Evolutionary conservation across 306 rosid genomes (phyloP).

Genomic region (Carpinus viminea): DNA sequence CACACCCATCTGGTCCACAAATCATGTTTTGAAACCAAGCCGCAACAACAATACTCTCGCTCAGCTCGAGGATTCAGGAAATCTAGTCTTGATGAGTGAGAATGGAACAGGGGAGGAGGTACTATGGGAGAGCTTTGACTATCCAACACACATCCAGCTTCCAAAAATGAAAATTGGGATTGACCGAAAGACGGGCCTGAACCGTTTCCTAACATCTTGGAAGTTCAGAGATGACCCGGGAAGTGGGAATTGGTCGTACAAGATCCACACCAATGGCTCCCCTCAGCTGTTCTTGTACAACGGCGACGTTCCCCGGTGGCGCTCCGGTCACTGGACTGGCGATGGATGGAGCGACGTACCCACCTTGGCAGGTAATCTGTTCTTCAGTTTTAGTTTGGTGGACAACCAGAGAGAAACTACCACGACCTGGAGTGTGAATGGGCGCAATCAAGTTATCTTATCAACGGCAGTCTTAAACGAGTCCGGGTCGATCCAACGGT

Average conservation of each 20-base stretch:
- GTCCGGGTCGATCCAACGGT: neutral
- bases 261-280: neutral
- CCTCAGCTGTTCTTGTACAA: neutral
- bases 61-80: conserved; percentile 29
- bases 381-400: neutral
- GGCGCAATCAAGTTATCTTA: neutral
- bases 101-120: neutral
- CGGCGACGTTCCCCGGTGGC: neutral
- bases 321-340: conserved; percentile 49
- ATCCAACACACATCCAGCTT: conserved; percentile 30
- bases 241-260: neutral
- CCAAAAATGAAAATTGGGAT: conserved; percentile 26
- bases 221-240: conserved; percentile 21
- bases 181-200: conserved; percentile 11
- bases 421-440: neutral
- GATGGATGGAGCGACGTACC: neutral
- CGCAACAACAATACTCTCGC: neutral
- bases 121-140: conserved; percentile 60
- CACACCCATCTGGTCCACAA: conserved; percentile 24
- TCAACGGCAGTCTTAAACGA: neutral
- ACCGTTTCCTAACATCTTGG: conserved; percentile 31
- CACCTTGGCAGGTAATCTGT: fast-evolving
- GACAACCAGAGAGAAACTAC: neutral
- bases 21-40: neutral
- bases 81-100: conserved; percentile 12